Conservation (phyloP, 2,329 filamentous ascomycete genomes). For the Fusarium nodosum region DNA sequence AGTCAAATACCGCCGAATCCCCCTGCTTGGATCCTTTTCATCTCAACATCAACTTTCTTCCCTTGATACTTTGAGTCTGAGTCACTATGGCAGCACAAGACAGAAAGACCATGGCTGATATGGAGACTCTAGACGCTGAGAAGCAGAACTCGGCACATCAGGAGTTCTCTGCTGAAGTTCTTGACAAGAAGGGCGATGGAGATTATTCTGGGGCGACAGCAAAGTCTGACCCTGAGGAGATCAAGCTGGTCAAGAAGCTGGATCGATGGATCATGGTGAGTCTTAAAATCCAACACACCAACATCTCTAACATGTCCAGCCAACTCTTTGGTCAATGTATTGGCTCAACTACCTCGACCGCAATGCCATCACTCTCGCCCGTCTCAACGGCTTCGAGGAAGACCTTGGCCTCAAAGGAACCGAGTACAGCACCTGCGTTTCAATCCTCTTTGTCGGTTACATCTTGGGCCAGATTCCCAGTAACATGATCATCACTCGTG, state of each 20-base stretch:
- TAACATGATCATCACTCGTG: conserved; percentile 59
- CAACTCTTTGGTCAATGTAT: conserved; percentile 59
- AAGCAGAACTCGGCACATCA: conserved; percentile 40
- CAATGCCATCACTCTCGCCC: conserved; percentile 70
- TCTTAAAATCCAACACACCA: fast-evolving
- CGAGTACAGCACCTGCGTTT: conserved; percentile 54
- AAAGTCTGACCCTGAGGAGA: conserved; percentile 44
- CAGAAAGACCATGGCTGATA: conserved; percentile 17
- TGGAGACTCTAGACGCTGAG: conserved; percentile 33
- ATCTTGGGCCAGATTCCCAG: conserved; percentile 54
- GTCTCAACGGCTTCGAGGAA: conserved; percentile 66
- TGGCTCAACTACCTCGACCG: conserved; percentile 61
- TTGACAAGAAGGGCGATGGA: conserved; percentile 37
- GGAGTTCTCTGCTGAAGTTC: conserved; percentile 37
- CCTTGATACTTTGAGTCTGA: not conserved
- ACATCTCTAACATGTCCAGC: conserved; percentile 32
- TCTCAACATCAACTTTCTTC: not conserved
- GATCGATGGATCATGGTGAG: conserved; percentile 42
- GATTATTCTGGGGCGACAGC: conserved; percentile 43
- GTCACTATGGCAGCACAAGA: conserved; percentile 28
- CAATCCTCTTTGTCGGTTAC: conserved; percentile 57
- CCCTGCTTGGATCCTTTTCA: conserved; percentile 1
- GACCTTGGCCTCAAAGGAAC: conserved; percentile 63
- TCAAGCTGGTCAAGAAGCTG: conserved; percentile 39
- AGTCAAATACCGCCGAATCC: conserved; percentile 37